Base-by-base conservation (phyloP, 2,329 filamentous ascomycete species). In the Ceratocystis eucalypticola region DNA sequence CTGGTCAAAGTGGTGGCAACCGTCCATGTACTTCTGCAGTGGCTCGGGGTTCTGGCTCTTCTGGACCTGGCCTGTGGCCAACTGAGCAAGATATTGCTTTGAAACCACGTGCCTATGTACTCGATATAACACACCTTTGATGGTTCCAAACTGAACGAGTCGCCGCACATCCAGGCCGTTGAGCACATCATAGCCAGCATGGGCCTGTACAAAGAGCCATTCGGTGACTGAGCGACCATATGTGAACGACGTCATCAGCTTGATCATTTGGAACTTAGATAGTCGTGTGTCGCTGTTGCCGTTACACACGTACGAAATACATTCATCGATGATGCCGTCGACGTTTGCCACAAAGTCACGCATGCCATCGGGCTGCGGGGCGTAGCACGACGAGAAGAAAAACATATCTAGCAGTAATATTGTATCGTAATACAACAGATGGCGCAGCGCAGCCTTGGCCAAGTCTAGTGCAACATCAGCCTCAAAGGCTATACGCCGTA, bases 61-160 rank as follows among this genome's bases (percentile, higher is more conserved):
- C 28, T 75, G 72, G 48, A 78, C 79, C 71, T 81, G 77, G 1
- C 82, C 83, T 48, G 81, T 80, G 1, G 82, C 84, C 65, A 85
- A 73, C 1, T 77, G 77, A 6, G 81, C 78, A 25, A 87, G 75
- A 70, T 85, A 84, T 73, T 84, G 82, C 72, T 84, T 84, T 3
- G 82, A 85, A 1, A 95, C 84, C 33, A 91, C 88, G 73, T 95
- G 95, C 74, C 94, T 95, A 77, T 97, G 91, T 50, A 96, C 87
- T 44, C 94, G 85, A 75, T 96, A 96, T 28, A 99, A 77, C 70
- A 95, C 89, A 17, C 93, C 92, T 76, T 97, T 97, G 74, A 97
- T 96, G 68, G 96, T 83, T 67, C 93, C 94, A 72, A 97, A 99
- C 68, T 96, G 95, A 69, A 97, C 90, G 69, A 99, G 87, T 33